phyloP scores from a whole-genome alignment of 495 filamentous ascomycete genomes.

The Penicillium coffeae region DNA sequence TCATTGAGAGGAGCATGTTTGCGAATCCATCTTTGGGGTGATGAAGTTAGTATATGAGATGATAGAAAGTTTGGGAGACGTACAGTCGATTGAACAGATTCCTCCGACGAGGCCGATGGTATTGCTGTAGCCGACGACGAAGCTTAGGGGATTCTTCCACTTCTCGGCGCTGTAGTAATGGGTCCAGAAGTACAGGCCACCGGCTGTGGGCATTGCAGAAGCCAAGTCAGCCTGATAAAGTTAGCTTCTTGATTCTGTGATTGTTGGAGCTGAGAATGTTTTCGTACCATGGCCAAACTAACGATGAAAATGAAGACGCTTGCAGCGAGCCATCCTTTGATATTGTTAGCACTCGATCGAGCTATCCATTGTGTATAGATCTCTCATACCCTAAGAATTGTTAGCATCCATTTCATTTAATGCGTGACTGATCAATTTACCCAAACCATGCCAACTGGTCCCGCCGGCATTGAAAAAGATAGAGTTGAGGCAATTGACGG shows the following conservation, averaged over 20 bases:
- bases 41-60: background rate
- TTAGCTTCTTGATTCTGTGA: background rate
- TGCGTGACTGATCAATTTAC: constrained; percentile 9
- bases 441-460: constrained; percentile 70
- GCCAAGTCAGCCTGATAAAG: constrained; percentile 55
- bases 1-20: constrained; percentile 50
- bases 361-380: background rate
- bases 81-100: constrained; percentile 58
- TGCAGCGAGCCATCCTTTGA: constrained; percentile 58
- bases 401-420: background rate
- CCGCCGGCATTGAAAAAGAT: constrained; percentile 61
- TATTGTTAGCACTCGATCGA: constrained; percentile 3
- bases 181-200: constrained; percentile 70
- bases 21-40: constrained; percentile 42
- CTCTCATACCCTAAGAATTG: constrained; percentile 18
- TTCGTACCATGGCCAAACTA: constrained; percentile 57
- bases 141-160: constrained; percentile 60
- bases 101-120: constrained; percentile 64
- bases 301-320: constrained; percentile 62
- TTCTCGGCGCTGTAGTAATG: constrained; percentile 60
- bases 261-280: background rate
- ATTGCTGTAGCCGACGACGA: constrained; percentile 70
- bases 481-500: constrained; percentile 66
- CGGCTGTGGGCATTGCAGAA: constrained; percentile 66
- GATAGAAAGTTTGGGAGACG: background rate